Evolutionary conservation across 805 yeast species (phyloP), one percentile per base, ranked within the genome.

Genomic region (Debaryomyces prosopidis): DNA sequence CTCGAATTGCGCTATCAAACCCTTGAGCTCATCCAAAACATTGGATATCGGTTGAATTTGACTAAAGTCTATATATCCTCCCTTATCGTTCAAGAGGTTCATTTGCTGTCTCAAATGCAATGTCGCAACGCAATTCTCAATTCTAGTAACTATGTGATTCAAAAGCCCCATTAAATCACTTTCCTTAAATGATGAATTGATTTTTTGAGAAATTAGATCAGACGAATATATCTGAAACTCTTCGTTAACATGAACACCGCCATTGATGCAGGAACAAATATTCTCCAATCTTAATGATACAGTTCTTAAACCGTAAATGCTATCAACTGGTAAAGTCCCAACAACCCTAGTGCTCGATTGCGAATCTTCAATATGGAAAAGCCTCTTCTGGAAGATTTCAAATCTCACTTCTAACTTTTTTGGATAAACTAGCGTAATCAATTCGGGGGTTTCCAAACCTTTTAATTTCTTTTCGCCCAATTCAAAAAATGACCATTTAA

Each of bases 371-470:
- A 49, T 50, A 15, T 52, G 54, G 9, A 57, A 45, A 18, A 55
- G 37, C n/a, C 64, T 50, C 46, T 68, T 63, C 47, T 63, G 54
- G 50, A 62, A 61, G 11, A 71, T 59, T 43, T 78, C 80, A 64
- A 77, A 77, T 53, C 98, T 76, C 3, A 84, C 69, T 3, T 75
- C 75, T 45, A 91, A 68, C 20, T 74, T 71, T 44, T 73, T 71
- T 1, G 98, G 96, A 68, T 85, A 91, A 0, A 83, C 80, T 39
- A 89, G 73, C 18, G 95, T 87, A 12, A 94, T 84, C 32, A 77
- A 77, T 63, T 94, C 99, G 2, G 96, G 96, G 30, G 90, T 84
- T 76, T 94, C 99, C 14, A 94, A 76, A 15, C 99, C 99, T 63
- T 94, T 94, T 59, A 94, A 75, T 63, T 91, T 90, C 59, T 81